Conservation (phyloP, 805 yeast genomes). For the Schwanniomyces sp. region DNA sequence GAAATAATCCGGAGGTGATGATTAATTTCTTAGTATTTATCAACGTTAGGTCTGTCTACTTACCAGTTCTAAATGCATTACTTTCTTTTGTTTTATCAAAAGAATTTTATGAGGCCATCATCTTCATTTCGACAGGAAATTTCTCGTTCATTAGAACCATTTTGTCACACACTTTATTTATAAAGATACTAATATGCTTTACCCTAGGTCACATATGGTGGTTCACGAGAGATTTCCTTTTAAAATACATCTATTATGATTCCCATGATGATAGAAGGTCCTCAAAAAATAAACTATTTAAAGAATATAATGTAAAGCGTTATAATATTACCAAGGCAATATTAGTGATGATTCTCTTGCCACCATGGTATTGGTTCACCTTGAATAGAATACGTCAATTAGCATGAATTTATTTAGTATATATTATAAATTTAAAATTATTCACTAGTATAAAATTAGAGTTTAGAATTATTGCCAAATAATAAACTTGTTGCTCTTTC, state of each 20-base stretch:
- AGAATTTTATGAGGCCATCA: slow-evolving; percentile 9
- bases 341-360: slow-evolving; percentile 17
- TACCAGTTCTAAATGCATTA: slow-evolving; percentile 14
- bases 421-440: background rate
- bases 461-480: background rate
- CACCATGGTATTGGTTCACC: slow-evolving; percentile 37
- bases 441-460: background rate
- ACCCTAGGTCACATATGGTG: slow-evolving; percentile 34
- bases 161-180: slow-evolving; percentile 9
- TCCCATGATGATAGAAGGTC: slow-evolving; percentile 11
- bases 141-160: background rate
- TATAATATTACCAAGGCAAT: slow-evolving; percentile 9
- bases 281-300: slow-evolving; percentile 10
- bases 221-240: slow-evolving; percentile 23
- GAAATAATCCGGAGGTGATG: slow-evolving; percentile 22
- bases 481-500: slow-evolving; percentile 42
- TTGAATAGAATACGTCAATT: slow-evolving; percentile 10
- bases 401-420: background rate
- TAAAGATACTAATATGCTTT: slow-evolving; percentile 14
- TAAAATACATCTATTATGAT: slow-evolving; percentile 15
- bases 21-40: slow-evolving; percentile 22
- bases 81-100: slow-evolving; percentile 8
- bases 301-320: slow-evolving; percentile 10
- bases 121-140: slow-evolving; percentile 8
- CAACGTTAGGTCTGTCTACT: slow-evolving; percentile 18